phyloP scores from a whole-genome alignment of 164 flowering plant genomes.

The Umbellularia californica region DNA sequence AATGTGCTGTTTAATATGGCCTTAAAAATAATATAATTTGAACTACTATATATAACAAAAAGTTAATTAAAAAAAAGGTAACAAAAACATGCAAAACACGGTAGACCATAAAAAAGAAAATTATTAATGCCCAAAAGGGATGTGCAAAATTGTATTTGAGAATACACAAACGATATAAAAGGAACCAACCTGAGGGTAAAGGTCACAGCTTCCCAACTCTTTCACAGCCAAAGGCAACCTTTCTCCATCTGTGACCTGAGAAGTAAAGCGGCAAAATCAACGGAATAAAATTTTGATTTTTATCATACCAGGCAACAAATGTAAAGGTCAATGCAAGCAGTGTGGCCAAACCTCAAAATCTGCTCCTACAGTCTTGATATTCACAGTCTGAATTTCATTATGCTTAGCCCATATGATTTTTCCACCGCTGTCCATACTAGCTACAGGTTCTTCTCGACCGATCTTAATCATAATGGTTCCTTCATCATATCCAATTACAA shows the following conservation, averaged over 20 bases:
- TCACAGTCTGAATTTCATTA: constrained; percentile 94
- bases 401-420: constrained; percentile 98
- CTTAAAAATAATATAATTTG: neutral
- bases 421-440: constrained; percentile 96
- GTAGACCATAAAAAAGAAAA: neutral
- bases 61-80: too few relatives aligned
- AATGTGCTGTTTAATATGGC: neutral
- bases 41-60: neutral
- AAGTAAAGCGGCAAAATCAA: constrained; percentile 9
- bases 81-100: too few relatives aligned
- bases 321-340: neutral
- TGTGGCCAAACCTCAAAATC: constrained; percentile 69
- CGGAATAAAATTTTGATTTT: neutral
- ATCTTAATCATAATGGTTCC: constrained; percentile 92
- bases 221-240: constrained; percentile 90
- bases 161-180: neutral
- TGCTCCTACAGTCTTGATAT: constrained; percentile 89
- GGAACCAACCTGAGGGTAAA: constrained; percentile 83
- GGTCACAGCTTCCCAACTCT: constrained; percentile 96
- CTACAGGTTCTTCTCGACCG: constrained; percentile 93
- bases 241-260: constrained; percentile 91
- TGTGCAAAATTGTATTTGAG: neutral
- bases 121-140: neutral
- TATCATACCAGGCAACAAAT: neutral
- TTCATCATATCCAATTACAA: constrained; percentile 95